Evolutionary conservation across 2,329 filamentous ascomycete genomes (phyloP), one percentile per base, ranked within the genome.

Genomic region (Ramichloridium luteum): DNA sequence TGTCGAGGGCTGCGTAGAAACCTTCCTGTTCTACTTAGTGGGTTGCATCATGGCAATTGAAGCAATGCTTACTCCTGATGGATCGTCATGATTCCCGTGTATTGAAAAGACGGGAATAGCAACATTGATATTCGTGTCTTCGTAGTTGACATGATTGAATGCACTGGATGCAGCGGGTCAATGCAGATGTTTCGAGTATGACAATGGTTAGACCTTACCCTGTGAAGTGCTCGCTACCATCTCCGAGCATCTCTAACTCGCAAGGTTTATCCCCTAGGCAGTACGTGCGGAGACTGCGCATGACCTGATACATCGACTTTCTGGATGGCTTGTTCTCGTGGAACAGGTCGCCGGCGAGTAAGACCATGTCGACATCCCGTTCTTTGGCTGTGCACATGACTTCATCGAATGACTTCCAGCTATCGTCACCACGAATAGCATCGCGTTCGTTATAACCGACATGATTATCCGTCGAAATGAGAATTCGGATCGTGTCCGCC

Each of bases 101-200:
- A 98, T 98, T 1, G 88, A 93, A 54, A 98, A 98, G 16, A 98
- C 85, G 0, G 90, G 90, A 34, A 96, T 94, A 1, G 86, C 83
- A 38, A 98, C 75, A 49, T 98, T 98, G 57, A 98, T 94, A 48
- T 98, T 84, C 14, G 83, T 75, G 49, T 98, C 90, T 57, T 96
- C 85, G 58, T 98, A 98, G 58, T 98, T 98, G 58, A 93, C 88
- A 55, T 94, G 81, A 30, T 84, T 78, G 52, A 94, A 93, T 1
- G 84, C 77, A 5, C 65, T 63, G 33, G 10, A 23, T 8, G n/a
- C n/a, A 3, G 22, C 10, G 20, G 34, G 32, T 46, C 27, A 45
- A 41, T 23, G 13, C 18, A 14, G 5, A 16, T 14, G 15, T 14
- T n/a, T 16, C 16, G 29, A 15, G n/a, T 14, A 31, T 17, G 5